Evolutionary conservation across 1,139 yeast species (phyloP).

Genomic region (Ogataea hybrid): DNA sequence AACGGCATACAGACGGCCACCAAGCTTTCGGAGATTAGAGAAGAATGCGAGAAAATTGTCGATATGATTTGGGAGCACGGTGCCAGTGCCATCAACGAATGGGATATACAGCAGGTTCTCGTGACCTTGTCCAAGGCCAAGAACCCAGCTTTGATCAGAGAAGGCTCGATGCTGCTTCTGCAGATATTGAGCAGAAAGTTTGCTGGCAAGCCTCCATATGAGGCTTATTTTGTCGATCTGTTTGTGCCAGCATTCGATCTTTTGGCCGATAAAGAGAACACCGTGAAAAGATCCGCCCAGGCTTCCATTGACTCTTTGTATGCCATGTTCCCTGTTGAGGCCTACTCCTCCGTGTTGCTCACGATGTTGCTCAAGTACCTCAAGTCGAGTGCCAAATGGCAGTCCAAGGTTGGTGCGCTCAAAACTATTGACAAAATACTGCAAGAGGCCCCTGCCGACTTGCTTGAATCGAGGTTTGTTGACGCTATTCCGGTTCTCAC

Average conservation of each 20-base stretch:
- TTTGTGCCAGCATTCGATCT: slow-evolving; percentile 59
- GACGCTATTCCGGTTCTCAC: slow-evolving; percentile 81
- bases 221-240: slow-evolving; percentile 65
- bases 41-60: slow-evolving; percentile 57
- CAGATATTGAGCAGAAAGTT: slow-evolving; percentile 66
- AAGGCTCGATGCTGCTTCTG: slow-evolving; percentile 65
- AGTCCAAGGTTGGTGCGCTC: slow-evolving; percentile 79
- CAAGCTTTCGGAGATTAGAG: slow-evolving; percentile 62
- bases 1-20: slow-evolving; percentile 54
- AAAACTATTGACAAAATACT: slow-evolving; percentile 68
- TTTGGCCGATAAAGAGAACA: slow-evolving; percentile 81
- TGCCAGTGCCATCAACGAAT: slow-evolving; percentile 52
- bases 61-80: slow-evolving; percentile 47
- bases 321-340: slow-evolving; percentile 75
- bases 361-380: slow-evolving; percentile 62
- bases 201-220: slow-evolving; percentile 69
- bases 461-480: slow-evolving; percentile 77
- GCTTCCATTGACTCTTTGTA: slow-evolving; percentile 64
- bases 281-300: slow-evolving; percentile 81
- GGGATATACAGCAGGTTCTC: slow-evolving; percentile 64
- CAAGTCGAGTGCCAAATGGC: slow-evolving; percentile 90
- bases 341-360: slow-evolving; percentile 67
- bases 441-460: slow-evolving; percentile 81
- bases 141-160: slow-evolving; percentile 71
- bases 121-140: slow-evolving; percentile 70